A percentile compares a stretch with the other conserved stretches of the same genome.
Conservation (phyloP, 2,329 filamentous ascomycete species). For the Sclerotinia sclerotiorum region DNA sequence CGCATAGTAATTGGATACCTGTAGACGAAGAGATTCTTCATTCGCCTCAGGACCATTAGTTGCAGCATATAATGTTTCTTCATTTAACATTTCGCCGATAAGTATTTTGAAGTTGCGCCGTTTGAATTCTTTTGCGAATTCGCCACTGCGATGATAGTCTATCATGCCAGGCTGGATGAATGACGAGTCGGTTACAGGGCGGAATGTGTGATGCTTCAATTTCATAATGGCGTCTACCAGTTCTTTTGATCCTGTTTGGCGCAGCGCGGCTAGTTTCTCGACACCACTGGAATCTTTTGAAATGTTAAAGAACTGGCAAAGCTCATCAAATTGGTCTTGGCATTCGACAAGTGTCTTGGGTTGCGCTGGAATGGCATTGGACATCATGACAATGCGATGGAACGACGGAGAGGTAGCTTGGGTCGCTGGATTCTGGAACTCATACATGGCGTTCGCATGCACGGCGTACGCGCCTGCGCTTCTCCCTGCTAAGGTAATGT, state of each 20-base stretch:
- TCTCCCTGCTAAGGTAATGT: slow-evolving; percentile 56
- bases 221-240: slow-evolving; percentile 43
- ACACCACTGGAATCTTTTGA: slow-evolving; percentile 28
- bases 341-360: slow-evolving; percentile 44
- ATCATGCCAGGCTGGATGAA: slow-evolving; percentile 45
- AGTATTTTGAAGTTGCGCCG: slow-evolving; percentile 42
- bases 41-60: slow-evolving; percentile 44
- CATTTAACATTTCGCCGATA: slow-evolving; percentile 47
- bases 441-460: slow-evolving; percentile 29
- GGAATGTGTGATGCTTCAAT: slow-evolving; percentile 48
- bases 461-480: slow-evolving; percentile 56
- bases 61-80: slow-evolving; percentile 47
- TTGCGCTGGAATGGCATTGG: slow-evolving; percentile 49
- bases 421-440: slow-evolving; percentile 31
- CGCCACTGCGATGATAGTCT: slow-evolving; percentile 42
- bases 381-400: slow-evolving; percentile 46
- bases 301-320: slow-evolving; percentile 43
- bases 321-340: slow-evolving; percentile 47
- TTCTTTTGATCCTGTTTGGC: slow-evolving; percentile 39
- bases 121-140: slow-evolving; percentile 44
- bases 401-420: slow-evolving; percentile 34
- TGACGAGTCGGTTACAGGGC: slow-evolving; percentile 46
- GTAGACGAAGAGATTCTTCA: slow-evolving; percentile 42
- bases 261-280: slow-evolving; percentile 41
- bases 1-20: slow-evolving; percentile 48